These are phyloP conservation scores for Liriodendron chinense DNA, from an alignment of 164 flowering plant species.

Conservation along the genomic window DNA sequence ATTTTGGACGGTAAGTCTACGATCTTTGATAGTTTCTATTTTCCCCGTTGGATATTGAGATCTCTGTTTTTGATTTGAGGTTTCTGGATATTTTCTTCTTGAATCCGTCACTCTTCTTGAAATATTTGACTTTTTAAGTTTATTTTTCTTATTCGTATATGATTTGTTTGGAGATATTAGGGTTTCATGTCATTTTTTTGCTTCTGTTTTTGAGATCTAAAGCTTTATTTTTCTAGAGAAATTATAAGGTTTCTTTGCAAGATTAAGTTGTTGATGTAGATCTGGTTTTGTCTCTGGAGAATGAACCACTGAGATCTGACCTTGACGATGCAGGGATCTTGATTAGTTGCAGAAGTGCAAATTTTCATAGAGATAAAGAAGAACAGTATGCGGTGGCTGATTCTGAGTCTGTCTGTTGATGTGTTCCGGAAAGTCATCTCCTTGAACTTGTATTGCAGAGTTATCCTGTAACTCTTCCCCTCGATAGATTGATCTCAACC, in stretches of 20 bases:
- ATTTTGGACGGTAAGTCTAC: constrained; percentile 14
- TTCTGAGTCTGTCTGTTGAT: constrained; percentile 64
- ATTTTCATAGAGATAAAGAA: not conserved
- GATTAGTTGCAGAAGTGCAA: constrained; percentile 5
- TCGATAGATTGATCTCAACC: not conserved
- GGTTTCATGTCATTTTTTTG: not conserved
- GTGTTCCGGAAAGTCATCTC: constrained; percentile 67
- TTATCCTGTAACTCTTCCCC: constrained; percentile 59
- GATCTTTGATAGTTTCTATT: not conserved
- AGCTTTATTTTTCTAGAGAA: not conserved
- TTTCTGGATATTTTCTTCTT: not conserved
- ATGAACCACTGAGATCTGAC: constrained; percentile 7
- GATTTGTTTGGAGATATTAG: not conserved
- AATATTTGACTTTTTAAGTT: not conserved
- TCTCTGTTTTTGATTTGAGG: not conserved
- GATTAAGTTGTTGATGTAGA: not conserved
- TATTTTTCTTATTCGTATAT: not conserved
- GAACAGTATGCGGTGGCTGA: constrained; percentile 75
- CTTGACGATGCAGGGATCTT: constrained; percentile 19
- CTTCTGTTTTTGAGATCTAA: not conserved
- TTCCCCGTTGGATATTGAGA: not conserved
- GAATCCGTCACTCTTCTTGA: not conserved
- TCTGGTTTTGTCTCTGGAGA: not conserved
- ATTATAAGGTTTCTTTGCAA: not conserved
- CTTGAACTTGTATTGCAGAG: constrained; percentile 77